These are phyloP conservation scores for Bipolaris sorokiniana DNA, from an alignment of 2,329 filamentous ascomycete genomes.

Conservation along the genomic window DNA sequence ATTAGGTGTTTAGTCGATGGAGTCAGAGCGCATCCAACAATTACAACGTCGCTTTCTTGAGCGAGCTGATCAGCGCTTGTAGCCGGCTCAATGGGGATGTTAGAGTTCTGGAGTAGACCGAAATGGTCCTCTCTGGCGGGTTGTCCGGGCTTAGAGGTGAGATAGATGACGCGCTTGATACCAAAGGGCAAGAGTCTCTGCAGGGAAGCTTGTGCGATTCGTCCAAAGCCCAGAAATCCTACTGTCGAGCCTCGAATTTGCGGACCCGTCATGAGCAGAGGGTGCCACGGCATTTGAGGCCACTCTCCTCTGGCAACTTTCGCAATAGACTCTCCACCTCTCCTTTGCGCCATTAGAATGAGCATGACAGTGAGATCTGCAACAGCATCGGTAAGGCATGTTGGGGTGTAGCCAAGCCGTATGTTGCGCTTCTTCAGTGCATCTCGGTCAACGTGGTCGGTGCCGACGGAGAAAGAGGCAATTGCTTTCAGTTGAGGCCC, in stretches of 20 bases:
- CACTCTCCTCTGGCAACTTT: conserved; percentile 36
- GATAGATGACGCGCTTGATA: conserved; percentile 32
- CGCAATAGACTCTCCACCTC: conserved; percentile 35
- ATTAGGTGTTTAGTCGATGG: conserved; percentile 38
- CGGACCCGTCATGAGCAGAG: conserved; percentile 39
- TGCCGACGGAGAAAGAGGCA: conserved; percentile 43
- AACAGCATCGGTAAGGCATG: conserved; percentile 40
- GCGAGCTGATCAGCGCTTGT: conserved; percentile 31
- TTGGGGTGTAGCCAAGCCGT: conserved; percentile 41
- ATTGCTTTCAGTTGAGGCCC: conserved; percentile 34
- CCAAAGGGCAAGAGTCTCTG: conserved; percentile 37
- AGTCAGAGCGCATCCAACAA: conserved; percentile 39
- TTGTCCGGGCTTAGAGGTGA: conserved; percentile 36
- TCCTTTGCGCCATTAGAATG: conserved; percentile 41
- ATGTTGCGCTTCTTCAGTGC: conserved; percentile 36
- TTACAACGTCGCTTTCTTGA: conserved; percentile 38
- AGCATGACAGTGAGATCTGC: conserved; percentile 42
- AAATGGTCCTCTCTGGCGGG: conserved; percentile 34
- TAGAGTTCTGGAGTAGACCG: conserved; percentile 22
- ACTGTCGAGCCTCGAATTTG: conserved; percentile 33
- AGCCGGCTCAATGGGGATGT: conserved; percentile 31
- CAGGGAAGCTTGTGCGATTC: conserved; percentile 38
- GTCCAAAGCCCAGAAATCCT: conserved; percentile 40
- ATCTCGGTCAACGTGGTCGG: conserved; percentile 36
- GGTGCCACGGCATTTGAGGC: conserved; percentile 42